phyloP scores from a whole-genome alignment of 495 filamentous ascomycete species.

The Xylaria curta region DNA sequence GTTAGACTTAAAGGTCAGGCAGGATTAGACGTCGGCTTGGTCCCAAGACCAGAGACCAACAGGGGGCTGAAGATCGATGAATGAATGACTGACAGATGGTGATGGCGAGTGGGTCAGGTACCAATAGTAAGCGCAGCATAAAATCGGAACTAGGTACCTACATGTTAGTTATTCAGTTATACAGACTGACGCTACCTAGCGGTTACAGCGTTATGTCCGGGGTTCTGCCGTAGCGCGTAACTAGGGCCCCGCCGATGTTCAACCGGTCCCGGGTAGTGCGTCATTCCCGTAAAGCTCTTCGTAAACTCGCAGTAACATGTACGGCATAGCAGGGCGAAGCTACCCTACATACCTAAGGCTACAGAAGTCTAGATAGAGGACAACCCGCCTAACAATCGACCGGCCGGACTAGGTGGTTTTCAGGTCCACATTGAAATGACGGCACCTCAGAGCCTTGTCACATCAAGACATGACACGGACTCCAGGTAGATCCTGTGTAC shows the following conservation, averaged over 20 bases:
- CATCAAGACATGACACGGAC: slow-evolving; percentile 26
- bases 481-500: slow-evolving; percentile 4
- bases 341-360: neutral
- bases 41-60: slow-evolving; percentile 9
- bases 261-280: slow-evolving; percentile 7
- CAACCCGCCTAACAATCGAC: neutral
- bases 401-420: neutral
- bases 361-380: neutral
- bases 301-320: neutral
- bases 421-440: slow-evolving; percentile 16
- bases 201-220: no score
- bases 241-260: slow-evolving; percentile 1
- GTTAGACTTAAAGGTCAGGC: neutral
- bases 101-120: neutral
- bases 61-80: neutral
- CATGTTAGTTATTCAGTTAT: no score
- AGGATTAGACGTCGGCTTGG: neutral
- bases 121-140: slow-evolving; percentile 1
- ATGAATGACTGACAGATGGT: neutral
- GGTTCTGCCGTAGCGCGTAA: neutral
- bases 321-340: neutral
- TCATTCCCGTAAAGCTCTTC: slow-evolving; percentile 11
- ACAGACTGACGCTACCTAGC: neutral
- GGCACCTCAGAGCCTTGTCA: slow-evolving; percentile 5
- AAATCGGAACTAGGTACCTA: neutral